phyloP scores from a whole-genome alignment of 2,329 filamentous ascomycete species.

The Pseudogymnoascus sp. region DNA sequence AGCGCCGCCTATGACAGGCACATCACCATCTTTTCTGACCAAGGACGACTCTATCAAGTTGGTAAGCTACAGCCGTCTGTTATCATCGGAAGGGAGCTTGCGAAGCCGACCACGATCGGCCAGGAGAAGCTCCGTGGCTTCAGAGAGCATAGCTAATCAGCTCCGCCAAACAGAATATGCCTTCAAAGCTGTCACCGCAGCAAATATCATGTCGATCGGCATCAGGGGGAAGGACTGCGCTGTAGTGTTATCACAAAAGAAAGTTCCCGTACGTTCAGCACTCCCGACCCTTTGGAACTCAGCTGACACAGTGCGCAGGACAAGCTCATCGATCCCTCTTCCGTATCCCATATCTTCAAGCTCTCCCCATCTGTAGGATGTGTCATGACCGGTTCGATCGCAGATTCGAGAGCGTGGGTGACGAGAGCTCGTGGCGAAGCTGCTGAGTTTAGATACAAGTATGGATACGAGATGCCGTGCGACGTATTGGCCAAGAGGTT shows the following conservation, averaged over 20 bases:
- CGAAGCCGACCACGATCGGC: neutral
- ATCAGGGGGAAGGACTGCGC: conserved; percentile 95
- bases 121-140: neutral
- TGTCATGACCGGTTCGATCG: conserved; percentile 97
- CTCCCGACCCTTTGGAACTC: conserved; percentile 11
- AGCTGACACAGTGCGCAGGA: conserved; percentile 50
- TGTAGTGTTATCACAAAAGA: conserved; percentile 97
- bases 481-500: conserved; percentile 93
- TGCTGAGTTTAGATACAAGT: conserved; percentile 97
- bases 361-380: conserved; percentile 93
- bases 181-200: conserved; percentile 98
- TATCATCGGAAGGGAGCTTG: neutral
- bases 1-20: conserved; percentile 93
- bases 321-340: conserved; percentile 96
- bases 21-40: conserved; percentile 99
- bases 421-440: conserved; percentile 91
- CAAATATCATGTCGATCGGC: conserved; percentile 97
- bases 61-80: conserved; percentile 52
- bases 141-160: conserved; percentile 12
- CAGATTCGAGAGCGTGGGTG: conserved; percentile 88
- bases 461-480: conserved; percentile 98
- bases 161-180: conserved; percentile 72
- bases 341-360: conserved; percentile 95
- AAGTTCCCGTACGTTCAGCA: conserved; percentile 73
- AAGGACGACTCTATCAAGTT: conserved; percentile 98